Base-by-base conservation (phyloP, 306 rosid species). In the Lupinus albus region DNA sequence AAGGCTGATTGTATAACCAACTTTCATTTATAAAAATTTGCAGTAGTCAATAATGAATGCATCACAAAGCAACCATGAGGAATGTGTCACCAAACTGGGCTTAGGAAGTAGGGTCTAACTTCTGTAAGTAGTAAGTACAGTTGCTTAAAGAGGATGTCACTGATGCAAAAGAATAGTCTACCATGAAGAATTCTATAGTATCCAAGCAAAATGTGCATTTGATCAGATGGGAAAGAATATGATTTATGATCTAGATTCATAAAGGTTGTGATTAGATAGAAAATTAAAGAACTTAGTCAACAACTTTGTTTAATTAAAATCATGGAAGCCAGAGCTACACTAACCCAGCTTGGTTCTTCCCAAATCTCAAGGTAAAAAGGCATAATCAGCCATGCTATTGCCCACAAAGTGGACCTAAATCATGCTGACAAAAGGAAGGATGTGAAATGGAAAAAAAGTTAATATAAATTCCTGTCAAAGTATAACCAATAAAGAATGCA, bases 321-420 rank as follows among this genome's bases (percentile, higher is more conserved):
- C 38, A 38, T 28, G 58, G 32, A 49, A 20, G 25, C 42, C 81
- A 45, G 21, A 2, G 74, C 30, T 72, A 56, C 32, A 55, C 30
- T 68, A 11, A 35, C 44, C 10, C 44, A 38, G 12, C 11, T 8
- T 8, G 8, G 8, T 38, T 2, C 44, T 38, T 38, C 11, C 44
- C 1, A 38, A 38, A 38, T 38, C 44, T 38, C 44, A 8, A 38
- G 44, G 44, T 11, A 38, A 38, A 38, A 38, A 33, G 44, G 44
- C 44, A 8, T 38, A 38, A 38, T 11, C 11, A 38, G n/a, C 11
- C 47, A 65, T 12, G 42, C 28, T 74, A 45, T 39, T 20, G 59
- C 14, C 63, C 28, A 64, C 38, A 65, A 46, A 54, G 62, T 42
- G 36, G 18, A 8, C 52, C 54, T 41, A 54, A 21, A 50, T 62